These are phyloP conservation scores for Dactylorhiza incarnata DNA, from an alignment of 106 monocot genomes.

Conservation along the genomic window DNA sequence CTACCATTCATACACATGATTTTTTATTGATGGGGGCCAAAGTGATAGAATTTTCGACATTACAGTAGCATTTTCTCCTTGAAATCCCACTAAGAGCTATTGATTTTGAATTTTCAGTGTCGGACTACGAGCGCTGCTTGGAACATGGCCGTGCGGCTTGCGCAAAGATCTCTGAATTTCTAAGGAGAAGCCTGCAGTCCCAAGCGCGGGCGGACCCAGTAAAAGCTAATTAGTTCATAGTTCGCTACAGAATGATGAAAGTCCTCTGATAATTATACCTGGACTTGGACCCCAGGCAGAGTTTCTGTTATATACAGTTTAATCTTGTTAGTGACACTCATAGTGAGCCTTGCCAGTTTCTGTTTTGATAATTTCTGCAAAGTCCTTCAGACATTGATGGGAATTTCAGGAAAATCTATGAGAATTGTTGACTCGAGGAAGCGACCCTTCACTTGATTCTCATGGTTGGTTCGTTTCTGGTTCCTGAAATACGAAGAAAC, in stretches of 20 bases:
- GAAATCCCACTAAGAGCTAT: not conserved
- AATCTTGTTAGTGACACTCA: not conserved
- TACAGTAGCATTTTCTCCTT: not conserved
- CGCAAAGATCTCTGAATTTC: slow-evolving; percentile 72
- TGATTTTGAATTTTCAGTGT: slow-evolving; percentile 21
- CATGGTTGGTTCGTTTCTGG: not conserved
- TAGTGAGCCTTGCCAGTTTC: not conserved
- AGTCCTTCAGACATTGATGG: not conserved
- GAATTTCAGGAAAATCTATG: not conserved
- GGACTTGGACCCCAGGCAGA: not conserved
- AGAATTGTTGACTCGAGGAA: not conserved
- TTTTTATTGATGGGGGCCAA: too few species aligned
- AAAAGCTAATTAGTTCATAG: slow-evolving; percentile 5
- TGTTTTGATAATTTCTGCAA: not conserved
- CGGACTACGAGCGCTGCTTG: slow-evolving; percentile 54
- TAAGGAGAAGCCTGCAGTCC: slow-evolving; percentile 58
- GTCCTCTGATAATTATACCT: not conserved
- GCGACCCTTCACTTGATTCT: too few species aligned
- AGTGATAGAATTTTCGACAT: not conserved
- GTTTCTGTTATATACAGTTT: not conserved
- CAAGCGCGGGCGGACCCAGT: slow-evolving; percentile 9
- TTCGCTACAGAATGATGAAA: not conserved
- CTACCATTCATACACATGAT: too few species aligned
- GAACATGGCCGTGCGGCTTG: slow-evolving; percentile 72
- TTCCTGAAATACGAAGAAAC: too few species aligned